phyloP scores from a whole-genome alignment of 805 yeast species.

The Kodamaea nitidulidarum region DNA sequence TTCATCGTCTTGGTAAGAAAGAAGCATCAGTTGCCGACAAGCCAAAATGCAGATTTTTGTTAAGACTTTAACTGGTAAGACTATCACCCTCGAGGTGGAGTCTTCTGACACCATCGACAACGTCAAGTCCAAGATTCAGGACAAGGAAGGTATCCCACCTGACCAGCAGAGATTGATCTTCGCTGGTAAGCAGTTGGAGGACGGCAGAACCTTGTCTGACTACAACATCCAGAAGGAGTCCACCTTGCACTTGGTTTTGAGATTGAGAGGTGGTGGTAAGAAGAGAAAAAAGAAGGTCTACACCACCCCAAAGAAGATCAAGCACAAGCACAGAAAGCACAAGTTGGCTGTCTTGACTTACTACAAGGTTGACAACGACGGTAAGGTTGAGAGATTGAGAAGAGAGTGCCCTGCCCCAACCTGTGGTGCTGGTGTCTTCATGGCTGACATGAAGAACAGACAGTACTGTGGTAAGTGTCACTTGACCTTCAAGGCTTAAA shows the following conservation, averaged over 20 bases:
- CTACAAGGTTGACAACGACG: constrained; percentile 99
- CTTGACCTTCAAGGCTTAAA: constrained; percentile 67
- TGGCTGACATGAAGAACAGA: constrained; percentile 98
- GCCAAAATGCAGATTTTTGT: constrained; percentile 90
- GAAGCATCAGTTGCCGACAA: constrained; percentile 44
- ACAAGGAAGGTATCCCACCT: constrained; percentile 99
- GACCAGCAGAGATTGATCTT: constrained; percentile 99
- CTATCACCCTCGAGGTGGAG: constrained; percentile 98
- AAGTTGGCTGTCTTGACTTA: constrained; percentile 98
- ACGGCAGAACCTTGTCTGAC: constrained; percentile 97
- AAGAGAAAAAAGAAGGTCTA: constrained; percentile 99
- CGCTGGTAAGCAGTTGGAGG: constrained; percentile 99
- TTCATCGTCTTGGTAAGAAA: constrained; percentile 37
- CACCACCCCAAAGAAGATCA: constrained; percentile 99
- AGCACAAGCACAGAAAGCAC: constrained; percentile 99
- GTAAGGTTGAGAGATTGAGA: constrained; percentile 97
- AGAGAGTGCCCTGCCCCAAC: constrained; percentile 91
- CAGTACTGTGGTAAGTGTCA: constrained; percentile 99
- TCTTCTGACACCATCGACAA: constrained; percentile 98
- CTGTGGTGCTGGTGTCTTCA: constrained; percentile 99
- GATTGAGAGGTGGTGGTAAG: constrained; percentile 98
- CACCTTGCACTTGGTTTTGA: constrained; percentile 90
- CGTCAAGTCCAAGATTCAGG: constrained; percentile 97
- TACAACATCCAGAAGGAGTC: constrained; percentile 99
- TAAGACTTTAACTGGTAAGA: constrained; percentile 98